Percentiles rank a stretch among this genome's conserved stretches.
Evolutionary conservation across 1,284 basidiomycete species (phyloP).

Genomic region (Ganoderma leucocontextum): DNA sequence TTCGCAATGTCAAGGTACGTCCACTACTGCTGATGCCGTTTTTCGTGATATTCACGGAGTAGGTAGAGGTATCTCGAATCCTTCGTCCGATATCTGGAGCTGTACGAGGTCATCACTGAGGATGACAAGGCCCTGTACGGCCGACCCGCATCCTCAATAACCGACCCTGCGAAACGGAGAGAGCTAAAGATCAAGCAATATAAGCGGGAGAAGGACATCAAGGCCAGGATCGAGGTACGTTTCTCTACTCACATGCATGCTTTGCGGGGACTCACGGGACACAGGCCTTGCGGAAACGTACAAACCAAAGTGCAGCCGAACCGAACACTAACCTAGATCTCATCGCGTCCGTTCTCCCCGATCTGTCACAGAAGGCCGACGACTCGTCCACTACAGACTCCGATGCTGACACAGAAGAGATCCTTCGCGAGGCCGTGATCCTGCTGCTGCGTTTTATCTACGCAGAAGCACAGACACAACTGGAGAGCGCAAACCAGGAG

Average conservation of each 20-base stretch:
- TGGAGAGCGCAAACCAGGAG: conserved; percentile 80
- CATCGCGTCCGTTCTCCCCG: conserved; percentile 67
- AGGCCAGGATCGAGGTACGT: conserved; percentile 71
- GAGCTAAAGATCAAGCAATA: conserved; percentile 92
- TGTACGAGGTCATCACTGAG: conserved; percentile 74
- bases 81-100: conserved; percentile 68
- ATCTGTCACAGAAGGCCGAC: conserved; percentile 39
- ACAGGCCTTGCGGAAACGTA: conserved; percentile 64
- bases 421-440: conserved; percentile 71
- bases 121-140: conserved; percentile 66
- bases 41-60: conserved; percentile 4
- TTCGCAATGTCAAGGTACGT: conserved; percentile 29
- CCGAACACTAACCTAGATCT: conserved; percentile 62
- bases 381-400: conserved; percentile 56
- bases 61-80: conserved; percentile 62
- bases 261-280: conserved; percentile 2
- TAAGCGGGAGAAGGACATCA: conserved; percentile 83
- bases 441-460: conserved; percentile 80
- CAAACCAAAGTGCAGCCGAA: conserved; percentile 48
- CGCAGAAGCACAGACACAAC: conserved; percentile 72
- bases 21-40: too few relatives aligned
- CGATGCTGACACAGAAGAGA: conserved; percentile 68
- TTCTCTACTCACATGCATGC: too few relatives aligned
- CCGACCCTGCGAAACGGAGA: conserved; percentile 74
- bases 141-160: conserved; percentile 54